A percentile compares a stretch with the other conserved stretches of the same genome.
phyloP scores from a whole-genome alignment of 1,284 basidiomycete genomes.

The Cryptococcus sp. region DNA sequence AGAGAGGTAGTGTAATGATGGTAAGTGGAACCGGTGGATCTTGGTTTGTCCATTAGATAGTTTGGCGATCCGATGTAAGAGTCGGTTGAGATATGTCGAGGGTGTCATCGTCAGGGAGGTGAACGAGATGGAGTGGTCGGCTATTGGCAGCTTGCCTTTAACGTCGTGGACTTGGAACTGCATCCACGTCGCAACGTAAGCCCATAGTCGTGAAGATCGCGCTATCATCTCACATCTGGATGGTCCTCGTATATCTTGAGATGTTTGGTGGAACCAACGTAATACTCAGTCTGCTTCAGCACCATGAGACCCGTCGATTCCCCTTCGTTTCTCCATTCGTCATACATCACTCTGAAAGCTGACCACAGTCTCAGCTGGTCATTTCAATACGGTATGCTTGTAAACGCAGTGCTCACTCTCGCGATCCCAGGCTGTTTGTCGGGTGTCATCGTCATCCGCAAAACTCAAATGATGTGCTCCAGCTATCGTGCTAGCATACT shows the following conservation, averaged over 20 bases:
- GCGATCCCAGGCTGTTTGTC: slow-evolving; percentile 43
- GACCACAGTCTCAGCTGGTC: slow-evolving; percentile 9
- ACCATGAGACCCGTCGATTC: slow-evolving; percentile 44
- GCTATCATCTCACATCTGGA: slow-evolving; percentile 40
- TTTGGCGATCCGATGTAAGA: slow-evolving; percentile 19
- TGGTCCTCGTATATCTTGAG: slow-evolving; percentile 49
- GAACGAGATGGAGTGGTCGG: slow-evolving; percentile 48
- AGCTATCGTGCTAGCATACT: slow-evolving; percentile 45
- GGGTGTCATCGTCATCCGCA: slow-evolving; percentile 44
- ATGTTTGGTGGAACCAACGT: slow-evolving; percentile 41
- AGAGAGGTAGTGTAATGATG: slow-evolving; percentile 24
- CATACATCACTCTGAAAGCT: slow-evolving; percentile 43
- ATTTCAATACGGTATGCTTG: neutral
- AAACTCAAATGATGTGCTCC: slow-evolving; percentile 54
- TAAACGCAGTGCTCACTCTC: slow-evolving; percentile 32
- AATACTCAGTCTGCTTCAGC: slow-evolving; percentile 49
- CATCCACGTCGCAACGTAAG: no score
- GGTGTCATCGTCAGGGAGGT: slow-evolving; percentile 53
- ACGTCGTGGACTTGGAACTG: neutral
- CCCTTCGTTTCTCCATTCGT: slow-evolving; percentile 39
- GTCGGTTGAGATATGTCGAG: slow-evolving; percentile 40
- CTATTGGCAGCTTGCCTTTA: slow-evolving; percentile 8
- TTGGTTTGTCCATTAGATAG: slow-evolving; percentile 17
- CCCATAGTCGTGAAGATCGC: no score
- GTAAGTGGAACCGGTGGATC: slow-evolving; percentile 34